Percentiles rank a stretch among this genome's conserved stretches.
Evolutionary conservation across 2,329 filamentous ascomycete genomes (phyloP).

Genomic region (Herpotrichia juniperi): DNA sequence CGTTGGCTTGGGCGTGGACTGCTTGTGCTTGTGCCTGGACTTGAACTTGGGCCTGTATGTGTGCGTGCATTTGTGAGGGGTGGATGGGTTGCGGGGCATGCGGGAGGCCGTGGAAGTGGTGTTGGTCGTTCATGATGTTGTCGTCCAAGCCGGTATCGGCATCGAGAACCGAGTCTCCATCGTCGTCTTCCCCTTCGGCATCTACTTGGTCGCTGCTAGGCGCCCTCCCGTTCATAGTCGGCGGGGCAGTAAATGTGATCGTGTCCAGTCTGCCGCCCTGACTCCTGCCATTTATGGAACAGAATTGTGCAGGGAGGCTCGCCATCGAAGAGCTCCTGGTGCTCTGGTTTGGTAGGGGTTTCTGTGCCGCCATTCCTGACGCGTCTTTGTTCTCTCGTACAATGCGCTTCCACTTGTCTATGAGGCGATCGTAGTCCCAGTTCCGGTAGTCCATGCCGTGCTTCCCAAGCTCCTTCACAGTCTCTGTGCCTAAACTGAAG

Average conservation of each 20-base stretch:
- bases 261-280: conserved; percentile 28
- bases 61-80: conserved; percentile 28
- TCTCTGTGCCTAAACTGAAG: conserved; percentile 43
- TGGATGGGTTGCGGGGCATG: conserved; percentile 39
- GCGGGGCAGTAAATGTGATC: conserved; percentile 32
- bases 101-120: conserved; percentile 26
- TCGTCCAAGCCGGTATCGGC: conserved; percentile 34
- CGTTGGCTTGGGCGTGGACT: conserved; percentile 22
- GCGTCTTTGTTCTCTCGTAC: conserved; percentile 40
- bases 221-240: conserved; percentile 34
- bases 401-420: conserved; percentile 47
- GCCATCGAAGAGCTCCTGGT: conserved; percentile 37
- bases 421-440: conserved; percentile 49
- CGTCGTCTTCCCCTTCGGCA: conserved; percentile 45
- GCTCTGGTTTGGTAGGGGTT: conserved; percentile 32
- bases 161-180: conserved; percentile 38
- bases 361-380: conserved; percentile 42
- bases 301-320: conserved; percentile 34
- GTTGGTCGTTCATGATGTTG: conserved; percentile 14
- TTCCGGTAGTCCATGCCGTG: conserved; percentile 45
- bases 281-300: conserved; percentile 21
- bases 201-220: conserved; percentile 36
- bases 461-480: conserved; percentile 46
- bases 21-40: conserved; percentile 32
- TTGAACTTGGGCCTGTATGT: conserved; percentile 33